Evolutionary conservation across 805 yeast genomes (phyloP), one percentile per base, ranked within the genome.

Genomic region (Naumovozyma dairenensis): DNA sequence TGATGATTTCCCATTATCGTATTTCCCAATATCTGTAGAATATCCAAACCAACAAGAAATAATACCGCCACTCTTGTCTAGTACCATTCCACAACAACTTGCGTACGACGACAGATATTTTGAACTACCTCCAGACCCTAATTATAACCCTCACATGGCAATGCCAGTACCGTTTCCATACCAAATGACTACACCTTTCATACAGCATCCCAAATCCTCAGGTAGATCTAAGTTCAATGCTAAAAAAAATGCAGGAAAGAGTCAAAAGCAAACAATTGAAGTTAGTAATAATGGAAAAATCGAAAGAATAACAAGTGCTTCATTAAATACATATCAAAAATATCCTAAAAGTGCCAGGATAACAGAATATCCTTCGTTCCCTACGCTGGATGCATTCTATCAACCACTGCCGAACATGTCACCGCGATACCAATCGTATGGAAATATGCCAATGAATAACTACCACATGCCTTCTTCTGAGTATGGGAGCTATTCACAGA

Each of bases 1-100:
- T 31, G 80, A 76, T 38, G 85, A 77, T 46, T 78, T 79, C 57
- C 86, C 87, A 3, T 54, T 80, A 35, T 86, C 79, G 43, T 78
- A 75, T 48, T 68, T 79, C 46, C 73, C 74, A 16, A 57, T 62
- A 6, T 66, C 60, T 26, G 57, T 60, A 28, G 64, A 59, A 35
- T 56, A 56, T 39, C 57, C 60, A 49, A 24, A 24, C 8, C 26
- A 12, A 24, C n/a, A n/a, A n/a, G n/a, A n/a, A n/a, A n/a, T n/a
- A n/a, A n/a, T n/a, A n/a, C n/a, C 13, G 13, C 26, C 26, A 24
- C 26, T 24, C n/a, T 24, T 24, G 6, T 24, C 26, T 5, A 12
- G 26, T 12, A 24, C 26, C 6, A 10, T 24, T 12, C 26, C 26
- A 6, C 6, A 12, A 8, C n/a, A 10, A 14, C 6, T 6, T 7